Base-by-base conservation (phyloP, 2,329 filamentous ascomycete species). In the Acarospora socialis region DNA sequence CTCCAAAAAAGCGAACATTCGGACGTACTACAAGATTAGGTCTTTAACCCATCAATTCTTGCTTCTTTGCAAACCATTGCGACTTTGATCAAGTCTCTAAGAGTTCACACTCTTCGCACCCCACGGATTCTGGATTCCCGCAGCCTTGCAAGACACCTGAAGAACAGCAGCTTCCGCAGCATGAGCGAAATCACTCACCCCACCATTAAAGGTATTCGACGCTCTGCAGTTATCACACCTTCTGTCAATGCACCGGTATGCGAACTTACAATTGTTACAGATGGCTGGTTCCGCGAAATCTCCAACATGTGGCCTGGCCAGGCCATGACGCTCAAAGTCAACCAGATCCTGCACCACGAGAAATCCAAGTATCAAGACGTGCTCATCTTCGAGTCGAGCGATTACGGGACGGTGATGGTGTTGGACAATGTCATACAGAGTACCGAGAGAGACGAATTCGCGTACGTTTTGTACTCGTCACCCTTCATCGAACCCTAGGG, bases 251-350 rank as follows among this genome's bases (percentile, higher is more conserved):
- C 18, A 3, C n/a, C 10, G 12, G 14, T 8, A 9, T 4, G 17
- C 8, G 28, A 5, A 6, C 34, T 33, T 20, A 34, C 17, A n/a
- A n/a, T 21, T 26, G 20, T 27, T 37, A 10, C 47, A 93, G 90
- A 95, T 93, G 90, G 87, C 66, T 98, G 90, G 90, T 98, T 98
- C 79, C 81, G 84, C 61, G 90, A 98, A 68, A 86, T 93, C 65
- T 92, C 81, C 49, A 68, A 90, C 55, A 95, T 98, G 87, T 98
- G 90, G 90, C 87, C 90, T 42, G 83, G 90, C 58, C 90, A 95
- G 68, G 90, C 90, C 57, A 95, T 95, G 87, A 94, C 81, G 48
- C 78, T 93, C 56, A 84, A 81, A 63, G 90, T 98, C 62, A 87
- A 98, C 60, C 82, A 94, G 69, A 77, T 98, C 53, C 70, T 98